phyloP scores from a whole-genome alignment of 805 yeast genomes.

The Ogataea trehalophila region DNA sequence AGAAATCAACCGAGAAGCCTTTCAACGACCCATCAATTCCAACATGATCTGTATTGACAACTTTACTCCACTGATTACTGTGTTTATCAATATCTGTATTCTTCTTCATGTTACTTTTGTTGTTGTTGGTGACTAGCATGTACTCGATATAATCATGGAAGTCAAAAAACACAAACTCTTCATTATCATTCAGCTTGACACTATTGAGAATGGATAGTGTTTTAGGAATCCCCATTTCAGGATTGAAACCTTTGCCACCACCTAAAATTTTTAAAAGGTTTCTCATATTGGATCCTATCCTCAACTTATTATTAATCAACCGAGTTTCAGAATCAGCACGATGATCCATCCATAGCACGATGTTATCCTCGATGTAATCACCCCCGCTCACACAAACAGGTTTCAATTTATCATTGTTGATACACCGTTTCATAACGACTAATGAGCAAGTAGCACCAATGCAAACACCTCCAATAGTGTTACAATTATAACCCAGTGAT shows the following conservation, averaged over 20 bases:
- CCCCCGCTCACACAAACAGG: neutral
- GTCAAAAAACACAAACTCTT: slow-evolving; percentile 39
- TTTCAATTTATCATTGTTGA: slow-evolving; percentile 5
- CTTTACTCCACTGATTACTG: neutral
- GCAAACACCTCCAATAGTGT: slow-evolving; percentile 28
- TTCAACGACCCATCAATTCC: slow-evolving; percentile 56
- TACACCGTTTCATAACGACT: slow-evolving; percentile 36
- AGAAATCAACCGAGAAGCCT: slow-evolving; percentile 37
- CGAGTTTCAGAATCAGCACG: slow-evolving; percentile 34
- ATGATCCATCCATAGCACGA: slow-evolving; percentile 59
- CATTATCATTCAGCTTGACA: slow-evolving; percentile 5
- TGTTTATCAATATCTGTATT: neutral
- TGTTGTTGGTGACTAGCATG: slow-evolving; percentile 19
- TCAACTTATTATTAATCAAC: slow-evolving; percentile 26
- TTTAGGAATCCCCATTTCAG: slow-evolving; percentile 59
- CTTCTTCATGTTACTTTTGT: neutral
- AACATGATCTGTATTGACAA: slow-evolving; percentile 9
- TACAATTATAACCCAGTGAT: neutral
- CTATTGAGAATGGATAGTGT: slow-evolving; percentile 32
- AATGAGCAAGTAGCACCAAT: slow-evolving; percentile 58
- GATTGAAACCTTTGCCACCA: slow-evolving; percentile 30
- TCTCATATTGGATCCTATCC: slow-evolving; percentile 1
- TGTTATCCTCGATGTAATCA: slow-evolving; percentile 27
- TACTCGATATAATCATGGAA: slow-evolving; percentile 42
- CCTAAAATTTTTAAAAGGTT: neutral